A percentile compares a stretch with the other conserved stretches of the same genome.
phyloP scores from a whole-genome alignment of 495 filamentous ascomycete genomes.

The Penicillium waksmanii region DNA sequence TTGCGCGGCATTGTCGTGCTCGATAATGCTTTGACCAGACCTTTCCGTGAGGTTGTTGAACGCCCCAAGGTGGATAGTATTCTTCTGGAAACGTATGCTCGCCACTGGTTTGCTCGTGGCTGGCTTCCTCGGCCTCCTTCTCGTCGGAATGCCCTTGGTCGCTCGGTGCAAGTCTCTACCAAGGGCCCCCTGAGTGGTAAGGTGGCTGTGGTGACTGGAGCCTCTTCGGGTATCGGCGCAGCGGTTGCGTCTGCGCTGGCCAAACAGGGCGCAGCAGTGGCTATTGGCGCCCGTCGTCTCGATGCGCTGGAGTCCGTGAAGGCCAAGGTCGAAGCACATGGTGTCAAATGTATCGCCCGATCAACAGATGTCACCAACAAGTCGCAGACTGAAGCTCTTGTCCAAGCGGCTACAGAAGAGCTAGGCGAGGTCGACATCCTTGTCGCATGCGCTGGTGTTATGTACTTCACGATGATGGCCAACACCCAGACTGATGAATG shows the following conservation, averaged over 20 bases:
- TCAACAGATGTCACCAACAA: slow-evolving; percentile 65
- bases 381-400: slow-evolving; percentile 57
- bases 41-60: slow-evolving; percentile 57
- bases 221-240: slow-evolving; percentile 55
- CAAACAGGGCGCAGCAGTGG: slow-evolving; percentile 62
- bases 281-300: slow-evolving; percentile 63
- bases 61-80: slow-evolving; percentile 62
- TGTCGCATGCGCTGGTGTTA: slow-evolving; percentile 70
- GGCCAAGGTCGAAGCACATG: slow-evolving; percentile 47
- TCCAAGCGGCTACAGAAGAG: slow-evolving; percentile 52
- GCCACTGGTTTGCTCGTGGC: slow-evolving; percentile 70
- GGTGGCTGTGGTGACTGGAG: slow-evolving; percentile 55
- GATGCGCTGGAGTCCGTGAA: slow-evolving; percentile 63
- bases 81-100: slow-evolving; percentile 66
- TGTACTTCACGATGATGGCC: slow-evolving; percentile 78
- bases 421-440: slow-evolving; percentile 69
- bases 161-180: slow-evolving; percentile 33
- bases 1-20: slow-evolving; percentile 61
- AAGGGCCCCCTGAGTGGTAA: slow-evolving; percentile 57
- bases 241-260: slow-evolving; percentile 53
- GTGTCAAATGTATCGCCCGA: slow-evolving; percentile 59
- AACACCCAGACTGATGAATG: slow-evolving; percentile 66
- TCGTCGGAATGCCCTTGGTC: slow-evolving; percentile 39
- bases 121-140: slow-evolving; percentile 62
- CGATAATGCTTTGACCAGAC: slow-evolving; percentile 58